Evolutionary conservation across 2,329 filamentous ascomycete species (phyloP), one percentile per base, ranked within the genome.

Genomic region (Aspergillus candidus): DNA sequence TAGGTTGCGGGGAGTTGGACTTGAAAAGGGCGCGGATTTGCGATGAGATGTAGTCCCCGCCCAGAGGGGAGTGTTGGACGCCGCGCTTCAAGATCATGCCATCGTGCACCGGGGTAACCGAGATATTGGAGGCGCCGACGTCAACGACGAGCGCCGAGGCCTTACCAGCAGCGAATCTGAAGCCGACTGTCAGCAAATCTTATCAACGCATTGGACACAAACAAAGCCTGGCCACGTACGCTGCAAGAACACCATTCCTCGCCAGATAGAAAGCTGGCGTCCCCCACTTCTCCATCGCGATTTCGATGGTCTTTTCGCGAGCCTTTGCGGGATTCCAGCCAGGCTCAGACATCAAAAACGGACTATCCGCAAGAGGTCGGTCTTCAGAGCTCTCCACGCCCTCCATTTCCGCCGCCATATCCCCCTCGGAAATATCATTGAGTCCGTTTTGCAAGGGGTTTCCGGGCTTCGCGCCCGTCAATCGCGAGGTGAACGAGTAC

Each of bases 211-310:
- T 41, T 17, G 11, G 38, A 40, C 37, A 17, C 14, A 22, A 11
- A 30, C n/a, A 41, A 41, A 14, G 31, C 15, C 11, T 35, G 22
- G 11, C 43, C 38, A 72, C 73, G 47, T 70, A 78, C 70, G 90
- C 86, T 43, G 91, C 83, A 63, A 96, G 78, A 35, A 96, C 90
- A 18, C 91, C 89, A 41, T 83, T 94, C 60, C 88, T 83, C 51
- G 88, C 88, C 49, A 97, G 75, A 78, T 91, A 98, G 68, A 96
- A 97, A 4, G 93, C 93, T 13, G 93, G 93, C 44, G 85, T 86
- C 22, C 88, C 90, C 89, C 93, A 98, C 61, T 82, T 87, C 75
- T 98, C 93, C 84, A 98, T 96, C 47, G 88, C 89, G 51, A 97
- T 82, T 72, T 98, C 93, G 59, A 96, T 91, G 33, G 85, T 84